Conservation (phyloP, 2,329 filamentous ascomycete species). For the Blastomyces gilchristii region DNA sequence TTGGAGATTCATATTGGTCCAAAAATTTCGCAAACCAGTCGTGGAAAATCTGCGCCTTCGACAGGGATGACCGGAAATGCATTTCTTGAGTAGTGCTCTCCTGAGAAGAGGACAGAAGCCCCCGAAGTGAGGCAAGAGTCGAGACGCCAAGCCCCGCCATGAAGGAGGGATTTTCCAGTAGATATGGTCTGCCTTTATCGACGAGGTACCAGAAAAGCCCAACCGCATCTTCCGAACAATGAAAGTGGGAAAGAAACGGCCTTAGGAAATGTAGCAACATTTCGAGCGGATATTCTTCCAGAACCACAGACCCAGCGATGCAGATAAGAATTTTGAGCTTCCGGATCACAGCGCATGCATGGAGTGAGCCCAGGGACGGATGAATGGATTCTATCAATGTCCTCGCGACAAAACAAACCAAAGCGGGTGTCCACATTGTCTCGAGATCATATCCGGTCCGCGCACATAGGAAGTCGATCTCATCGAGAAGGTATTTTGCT, state of each 20-base stretch:
- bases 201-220: constrained; percentile 81
- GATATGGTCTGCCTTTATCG: constrained; percentile 52
- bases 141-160: constrained; percentile 71
- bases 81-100: constrained; percentile 76
- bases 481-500: constrained; percentile 62
- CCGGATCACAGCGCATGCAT: constrained; percentile 75
- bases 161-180: constrained; percentile 60
- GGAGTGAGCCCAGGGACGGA: constrained; percentile 70
- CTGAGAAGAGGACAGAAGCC: constrained; percentile 64
- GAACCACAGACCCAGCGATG: constrained; percentile 62
- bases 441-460: constrained; percentile 55
- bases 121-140: constrained; percentile 64
- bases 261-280: constrained; percentile 77
- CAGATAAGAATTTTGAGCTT: constrained; percentile 75
- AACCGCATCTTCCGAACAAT: constrained; percentile 83
- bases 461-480: constrained; percentile 68
- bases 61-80: constrained; percentile 67
- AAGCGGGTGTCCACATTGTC: constrained; percentile 63
- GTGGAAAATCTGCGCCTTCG: constrained; percentile 65
- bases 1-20: constrained; percentile 47
- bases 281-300: constrained; percentile 72
- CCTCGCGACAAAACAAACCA: constrained; percentile 64
- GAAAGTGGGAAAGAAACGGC: constrained; percentile 66
- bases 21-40: constrained; percentile 67
- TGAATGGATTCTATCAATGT: constrained; percentile 72